Evolutionary conservation across 208 protist genomes (phyloP).

Genomic region (Crithidia brevicula): DNA sequence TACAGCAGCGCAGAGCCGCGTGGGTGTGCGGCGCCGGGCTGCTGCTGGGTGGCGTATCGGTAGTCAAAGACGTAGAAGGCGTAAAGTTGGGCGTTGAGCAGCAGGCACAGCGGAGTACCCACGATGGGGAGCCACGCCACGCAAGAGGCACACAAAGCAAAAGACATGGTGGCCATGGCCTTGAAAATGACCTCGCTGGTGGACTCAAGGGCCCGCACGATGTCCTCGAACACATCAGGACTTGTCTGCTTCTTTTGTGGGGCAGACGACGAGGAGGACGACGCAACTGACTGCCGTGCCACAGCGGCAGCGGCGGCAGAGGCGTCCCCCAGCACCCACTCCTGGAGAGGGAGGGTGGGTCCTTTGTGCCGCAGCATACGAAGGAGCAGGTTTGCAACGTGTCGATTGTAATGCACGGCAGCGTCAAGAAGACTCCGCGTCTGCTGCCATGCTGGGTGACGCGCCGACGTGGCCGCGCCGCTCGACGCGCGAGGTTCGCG

Average conservation of each 20-base stretch:
- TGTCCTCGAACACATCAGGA: conserved; percentile 24
- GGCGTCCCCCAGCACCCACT: conserved; percentile 36
- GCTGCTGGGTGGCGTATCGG: conserved; percentile 46
- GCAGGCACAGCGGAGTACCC: conserved; percentile 29
- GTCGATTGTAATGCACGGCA: conserved; percentile 1
- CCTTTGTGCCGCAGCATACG: conserved; percentile 31
- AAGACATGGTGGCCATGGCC: conserved; percentile 54
- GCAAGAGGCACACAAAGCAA: conserved; percentile 33
- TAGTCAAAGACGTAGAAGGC: conserved; percentile 83
- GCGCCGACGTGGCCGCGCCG: neutral
- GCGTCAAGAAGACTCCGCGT: neutral
- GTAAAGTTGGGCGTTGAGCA: conserved; percentile 71
- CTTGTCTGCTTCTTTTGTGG: neutral
- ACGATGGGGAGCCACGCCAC: conserved; percentile 20
- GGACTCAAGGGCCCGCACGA: conserved; percentile 22
- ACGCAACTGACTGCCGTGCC: neutral
- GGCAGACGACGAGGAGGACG: neutral
- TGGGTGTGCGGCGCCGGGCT: conserved; percentile 12
- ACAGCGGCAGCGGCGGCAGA: conserved; percentile 8
- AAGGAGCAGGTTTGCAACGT: conserved; percentile 2
- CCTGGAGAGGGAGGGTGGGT: conserved; percentile 21
- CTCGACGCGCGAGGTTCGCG: neutral
- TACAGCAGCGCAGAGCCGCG: conserved; percentile 30
- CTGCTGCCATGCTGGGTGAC: neutral
- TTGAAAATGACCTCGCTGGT: conserved; percentile 67